Base-by-base conservation (phyloP, 306 rosid species). In the Chamaecrista fasciculata region DNA sequence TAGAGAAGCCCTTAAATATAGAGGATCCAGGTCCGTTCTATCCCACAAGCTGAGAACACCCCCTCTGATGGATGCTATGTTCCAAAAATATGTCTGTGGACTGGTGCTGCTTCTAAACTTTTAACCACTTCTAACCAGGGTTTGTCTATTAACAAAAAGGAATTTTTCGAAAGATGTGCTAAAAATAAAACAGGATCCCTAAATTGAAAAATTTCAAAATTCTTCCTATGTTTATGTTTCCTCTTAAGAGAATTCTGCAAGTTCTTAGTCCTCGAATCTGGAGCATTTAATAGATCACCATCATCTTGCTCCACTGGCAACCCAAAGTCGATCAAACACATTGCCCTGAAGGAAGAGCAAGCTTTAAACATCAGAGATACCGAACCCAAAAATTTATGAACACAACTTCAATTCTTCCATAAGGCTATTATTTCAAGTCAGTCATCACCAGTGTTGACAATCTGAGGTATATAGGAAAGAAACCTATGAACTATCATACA, bases 41-140 rank as follows among this genome's bases (percentile, higher is more conserved):
- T n/a, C n/a, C n/a, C n/a, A n/a, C n/a, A n/a, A n/a, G n/a, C n/a
- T n/a, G n/a, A n/a, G n/a, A n/a, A n/a, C n/a, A n/a, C n/a, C n/a
- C n/a, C n/a, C n/a, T n/a, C n/a, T n/a, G n/a, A n/a, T n/a, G n/a
- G n/a, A n/a, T n/a, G 66, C 48, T 72, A 93, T 28, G 97, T 66
- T 73, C 98, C 98, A 50, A 60, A 92, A 57, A 86, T 78, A 82
- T 93, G 97, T 86, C 84, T 90, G 89, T 93, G 93, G 62, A 93
- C 87, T 11, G 98, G 96, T 79, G 68, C 66, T 24, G 89, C 76
- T 67, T 87, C 91, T 31, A 90, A 80, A 65, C 80, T 85, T 70
- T 78, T 88, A 65, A 84, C 87, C 62, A 90, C 98, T 76, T 88
- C 90, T 66, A 82, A 65, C 96, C 97, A 93, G 2, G 93, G 93